phyloP scores from a whole-genome alignment of 495 filamentous ascomycete species.

The Penicillium bovifimosum region DNA sequence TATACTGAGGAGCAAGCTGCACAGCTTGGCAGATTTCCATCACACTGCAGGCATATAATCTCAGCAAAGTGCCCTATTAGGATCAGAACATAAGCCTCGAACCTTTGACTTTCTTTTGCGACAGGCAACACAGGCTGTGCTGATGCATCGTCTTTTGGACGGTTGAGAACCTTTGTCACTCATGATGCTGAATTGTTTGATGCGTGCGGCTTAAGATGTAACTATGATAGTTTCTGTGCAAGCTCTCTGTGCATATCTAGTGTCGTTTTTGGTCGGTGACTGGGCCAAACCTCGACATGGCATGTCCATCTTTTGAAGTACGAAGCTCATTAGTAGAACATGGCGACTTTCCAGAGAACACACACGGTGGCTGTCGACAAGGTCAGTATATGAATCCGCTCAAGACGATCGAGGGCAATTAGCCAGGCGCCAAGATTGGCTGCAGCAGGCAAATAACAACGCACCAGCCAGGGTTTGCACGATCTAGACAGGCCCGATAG shows the following conservation, averaged over 20 bases:
- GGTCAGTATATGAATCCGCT: constrained; percentile 1
- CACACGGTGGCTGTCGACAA: neutral
- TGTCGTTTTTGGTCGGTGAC: constrained; percentile 29
- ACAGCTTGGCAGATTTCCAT: constrained; percentile 87
- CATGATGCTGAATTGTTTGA: constrained; percentile 18
- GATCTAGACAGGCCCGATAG: constrained; percentile 8
- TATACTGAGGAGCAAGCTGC: constrained; percentile 95
- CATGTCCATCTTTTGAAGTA: constrained; percentile 12
- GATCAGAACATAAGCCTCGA: constrained; percentile 1
- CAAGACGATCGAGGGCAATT: neutral
- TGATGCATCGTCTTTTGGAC: constrained; percentile 81
- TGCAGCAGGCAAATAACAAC: neutral
- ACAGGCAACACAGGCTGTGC: constrained; percentile 89
- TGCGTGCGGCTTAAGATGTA: constrained; percentile 9
- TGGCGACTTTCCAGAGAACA: neutral
- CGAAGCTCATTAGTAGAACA: neutral
- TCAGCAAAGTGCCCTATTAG: constrained; percentile 11
- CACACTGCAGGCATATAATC: constrained; percentile 52
- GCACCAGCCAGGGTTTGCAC: constrained; percentile 1
- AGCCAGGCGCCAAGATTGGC: neutral
- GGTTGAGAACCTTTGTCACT: constrained; percentile 30
- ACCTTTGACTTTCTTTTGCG: constrained; percentile 85
- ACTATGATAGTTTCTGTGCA: constrained; percentile 20
- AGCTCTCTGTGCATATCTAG: constrained; percentile 20
- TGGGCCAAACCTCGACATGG: constrained; percentile 16